Conservation (phyloP, 352 stramenopile species). For the Pythium phragmitis region DNA sequence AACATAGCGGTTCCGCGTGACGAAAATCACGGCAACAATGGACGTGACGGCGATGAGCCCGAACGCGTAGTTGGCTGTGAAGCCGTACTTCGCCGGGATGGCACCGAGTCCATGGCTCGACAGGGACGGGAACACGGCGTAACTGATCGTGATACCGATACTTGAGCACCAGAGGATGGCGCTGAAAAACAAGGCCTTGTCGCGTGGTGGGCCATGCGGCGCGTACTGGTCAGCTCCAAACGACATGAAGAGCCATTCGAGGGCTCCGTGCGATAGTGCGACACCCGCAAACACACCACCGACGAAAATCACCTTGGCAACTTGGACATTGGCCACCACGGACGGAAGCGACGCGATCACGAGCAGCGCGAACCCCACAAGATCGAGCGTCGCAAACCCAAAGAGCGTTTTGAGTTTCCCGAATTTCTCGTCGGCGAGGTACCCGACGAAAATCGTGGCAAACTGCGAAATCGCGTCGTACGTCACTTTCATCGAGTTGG, state of each 20-base stretch:
- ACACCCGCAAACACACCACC: constrained; percentile 28
- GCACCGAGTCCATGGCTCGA: constrained; percentile 40
- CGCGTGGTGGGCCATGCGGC: constrained; percentile 14
- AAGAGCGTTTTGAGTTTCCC: constrained; percentile 32
- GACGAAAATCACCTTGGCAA: constrained; percentile 25
- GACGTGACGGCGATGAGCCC: constrained; percentile 22
- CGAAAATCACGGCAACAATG: constrained; percentile 15
- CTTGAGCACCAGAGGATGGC: constrained; percentile 62
- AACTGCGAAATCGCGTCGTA: constrained; percentile 34
- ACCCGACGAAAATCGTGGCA: constrained; percentile 26
- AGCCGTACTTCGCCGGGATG: constrained; percentile 44
- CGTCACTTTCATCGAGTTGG: constrained; percentile 34
- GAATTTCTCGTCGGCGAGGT: constrained; percentile 31
- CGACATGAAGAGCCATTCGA: constrained; percentile 34
- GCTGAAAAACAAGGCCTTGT: constrained; percentile 41
- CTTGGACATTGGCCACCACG: background rate
- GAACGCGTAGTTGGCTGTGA: constrained; percentile 44
- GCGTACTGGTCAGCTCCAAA: constrained; percentile 36
- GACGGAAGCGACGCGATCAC: constrained; percentile 28
- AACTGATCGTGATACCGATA: constrained; percentile 44
- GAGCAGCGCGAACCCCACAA: constrained; percentile 23
- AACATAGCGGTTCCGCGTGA: constrained; percentile 21
- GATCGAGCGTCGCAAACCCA: constrained; percentile 21
- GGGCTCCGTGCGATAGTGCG: constrained; percentile 27
- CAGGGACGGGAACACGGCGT: constrained; percentile 45